A percentile compares a stretch with the other conserved stretches of the same genome.
These are phyloP conservation scores for Kodamaea jinghongensis DNA, from an alignment of 805 yeast genomes.

Conservation along the genomic window DNA sequence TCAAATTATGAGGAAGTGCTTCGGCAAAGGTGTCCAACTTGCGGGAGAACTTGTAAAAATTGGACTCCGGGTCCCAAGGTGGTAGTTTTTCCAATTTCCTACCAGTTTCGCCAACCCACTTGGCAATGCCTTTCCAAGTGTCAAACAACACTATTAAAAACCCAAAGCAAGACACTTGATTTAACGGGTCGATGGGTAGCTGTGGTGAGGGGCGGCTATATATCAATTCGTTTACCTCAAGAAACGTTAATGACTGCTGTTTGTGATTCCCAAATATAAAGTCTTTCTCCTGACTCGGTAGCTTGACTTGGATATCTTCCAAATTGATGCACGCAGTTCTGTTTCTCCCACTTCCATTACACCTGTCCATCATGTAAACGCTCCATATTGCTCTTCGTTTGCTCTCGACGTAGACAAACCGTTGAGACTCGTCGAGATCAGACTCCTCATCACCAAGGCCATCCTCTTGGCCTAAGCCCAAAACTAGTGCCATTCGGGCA, in stretches of 20 bases:
- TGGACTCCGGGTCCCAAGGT: slow-evolving; percentile 30
- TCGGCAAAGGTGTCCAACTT: slow-evolving; percentile 22
- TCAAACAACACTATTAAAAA: slow-evolving; percentile 33
- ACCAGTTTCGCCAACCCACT: slow-evolving; percentile 38
- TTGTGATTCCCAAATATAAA: slow-evolving; percentile 25
- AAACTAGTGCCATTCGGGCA: slow-evolving; percentile 35
- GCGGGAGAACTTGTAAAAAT: slow-evolving; percentile 21
- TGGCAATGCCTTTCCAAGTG: slow-evolving; percentile 36
- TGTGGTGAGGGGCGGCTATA: slow-evolving; percentile 1
- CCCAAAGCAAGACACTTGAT: slow-evolving; percentile 21
- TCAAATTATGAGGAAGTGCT: slow-evolving; percentile 24
- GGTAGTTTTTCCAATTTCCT: slow-evolving; percentile 24
- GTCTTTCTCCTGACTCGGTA: slow-evolving; percentile 33
- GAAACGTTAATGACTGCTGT: slow-evolving; percentile 14
- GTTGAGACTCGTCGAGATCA: slow-evolving; percentile 12
- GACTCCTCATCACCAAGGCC: slow-evolving; percentile 8
- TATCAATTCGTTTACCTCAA: slow-evolving; percentile 13
- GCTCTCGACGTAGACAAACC: slow-evolving; percentile 26
- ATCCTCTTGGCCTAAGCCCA: slow-evolving; percentile 26
- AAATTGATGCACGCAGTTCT: slow-evolving; percentile 31
- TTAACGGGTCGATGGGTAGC: not conserved
- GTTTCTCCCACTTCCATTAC: slow-evolving; percentile 35
- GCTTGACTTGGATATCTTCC: slow-evolving; percentile 28
- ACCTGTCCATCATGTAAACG: slow-evolving; percentile 42
- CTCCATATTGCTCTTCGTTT: slow-evolving; percentile 40